phyloP scores from a whole-genome alignment of 192 early-diverging fungal species.

The Coemansia asiatica region DNA sequence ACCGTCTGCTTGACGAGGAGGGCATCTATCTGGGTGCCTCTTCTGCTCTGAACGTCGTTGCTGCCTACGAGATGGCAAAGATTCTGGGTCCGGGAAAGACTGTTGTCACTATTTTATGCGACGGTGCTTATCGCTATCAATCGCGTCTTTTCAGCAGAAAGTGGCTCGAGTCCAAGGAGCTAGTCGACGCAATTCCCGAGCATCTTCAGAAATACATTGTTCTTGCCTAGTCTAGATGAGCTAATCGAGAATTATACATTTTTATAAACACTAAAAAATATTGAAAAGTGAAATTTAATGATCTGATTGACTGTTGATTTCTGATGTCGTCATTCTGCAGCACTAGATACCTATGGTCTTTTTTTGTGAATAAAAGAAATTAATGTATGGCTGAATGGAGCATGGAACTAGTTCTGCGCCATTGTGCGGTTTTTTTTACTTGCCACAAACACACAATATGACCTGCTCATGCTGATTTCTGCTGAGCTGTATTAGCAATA shows the following conservation, averaged over 20 bases:
- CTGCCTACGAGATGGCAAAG: slow-evolving; percentile 88
- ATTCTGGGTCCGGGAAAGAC: slow-evolving; percentile 72
- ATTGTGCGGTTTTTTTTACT: not conserved
- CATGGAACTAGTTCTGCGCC: not conserved
- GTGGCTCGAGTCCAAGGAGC: slow-evolving; percentile 87
- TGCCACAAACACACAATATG: not conserved
- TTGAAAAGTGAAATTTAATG: not conserved
- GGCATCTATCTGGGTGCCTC: slow-evolving; percentile 92
- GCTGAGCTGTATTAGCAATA: not conserved
- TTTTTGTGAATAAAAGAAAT: not conserved
- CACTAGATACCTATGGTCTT: not conserved
- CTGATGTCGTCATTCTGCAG: not conserved
- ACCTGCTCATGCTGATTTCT: not conserved
- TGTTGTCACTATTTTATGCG: slow-evolving; percentile 85
- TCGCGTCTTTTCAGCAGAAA: slow-evolving; percentile 76
- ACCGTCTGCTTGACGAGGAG: slow-evolving; percentile 87
- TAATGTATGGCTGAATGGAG: not conserved
- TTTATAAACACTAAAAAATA: too few relatives aligned
- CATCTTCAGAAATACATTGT: slow-evolving; percentile 86
- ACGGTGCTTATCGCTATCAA: slow-evolving; percentile 87
- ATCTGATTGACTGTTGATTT: not conserved
- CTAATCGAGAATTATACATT: not conserved
- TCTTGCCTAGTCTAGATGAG: slow-evolving; percentile 43
- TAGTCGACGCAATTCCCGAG: slow-evolving; percentile 74
- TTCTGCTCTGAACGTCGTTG: slow-evolving; percentile 91